phyloP scores from a whole-genome alignment of 352 stramenopile genomes.

The Globisporangium cederbergense region DNA sequence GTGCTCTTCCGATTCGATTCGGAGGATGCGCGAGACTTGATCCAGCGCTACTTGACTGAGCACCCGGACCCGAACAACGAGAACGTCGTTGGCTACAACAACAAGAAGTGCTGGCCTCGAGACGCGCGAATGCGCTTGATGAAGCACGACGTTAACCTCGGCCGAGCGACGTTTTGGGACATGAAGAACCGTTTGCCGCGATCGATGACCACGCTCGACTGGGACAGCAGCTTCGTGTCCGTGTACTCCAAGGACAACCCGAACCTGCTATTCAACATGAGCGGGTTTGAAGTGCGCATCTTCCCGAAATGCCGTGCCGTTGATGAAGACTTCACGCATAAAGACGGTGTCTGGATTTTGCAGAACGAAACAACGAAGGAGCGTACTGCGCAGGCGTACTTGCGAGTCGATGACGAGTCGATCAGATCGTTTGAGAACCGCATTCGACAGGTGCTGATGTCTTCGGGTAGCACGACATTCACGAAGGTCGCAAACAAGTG shows the following conservation, averaged over 20 bases:
- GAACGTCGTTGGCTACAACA: slow-evolving; percentile 99
- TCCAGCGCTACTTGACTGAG: slow-evolving; percentile 99
- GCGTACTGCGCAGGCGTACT: slow-evolving; percentile 97
- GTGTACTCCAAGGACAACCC: slow-evolving; percentile 99
- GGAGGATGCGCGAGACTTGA: slow-evolving; percentile 98
- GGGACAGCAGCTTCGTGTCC: slow-evolving; percentile 99
- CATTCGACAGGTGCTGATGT: slow-evolving; percentile 99
- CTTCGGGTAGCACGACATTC: slow-evolving; percentile 98
- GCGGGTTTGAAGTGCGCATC: slow-evolving; percentile 97
- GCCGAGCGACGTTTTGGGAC: slow-evolving; percentile 99
- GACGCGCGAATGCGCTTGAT: slow-evolving; percentile 99
- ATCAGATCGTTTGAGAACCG: slow-evolving; percentile 98
- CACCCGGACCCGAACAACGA: slow-evolving; percentile 99
- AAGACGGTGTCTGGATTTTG: slow-evolving; percentile 99
- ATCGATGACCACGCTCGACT: slow-evolving; percentile 98
- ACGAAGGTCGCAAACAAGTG: slow-evolving; percentile 99
- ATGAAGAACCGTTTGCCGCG: slow-evolving; percentile 99
- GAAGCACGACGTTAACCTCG: slow-evolving; percentile 99
- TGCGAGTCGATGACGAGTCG: slow-evolving; percentile 95
- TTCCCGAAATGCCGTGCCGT: slow-evolving; percentile 90
- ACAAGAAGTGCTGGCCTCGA: slow-evolving; percentile 99
- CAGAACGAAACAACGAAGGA: slow-evolving; percentile 99
- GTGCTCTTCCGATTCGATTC: slow-evolving; percentile 99
- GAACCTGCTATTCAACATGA: slow-evolving; percentile 99
- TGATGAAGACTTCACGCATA: slow-evolving; percentile 92